Conservation (phyloP, 306 rosid species). For the Dalbergia cultrata region DNA sequence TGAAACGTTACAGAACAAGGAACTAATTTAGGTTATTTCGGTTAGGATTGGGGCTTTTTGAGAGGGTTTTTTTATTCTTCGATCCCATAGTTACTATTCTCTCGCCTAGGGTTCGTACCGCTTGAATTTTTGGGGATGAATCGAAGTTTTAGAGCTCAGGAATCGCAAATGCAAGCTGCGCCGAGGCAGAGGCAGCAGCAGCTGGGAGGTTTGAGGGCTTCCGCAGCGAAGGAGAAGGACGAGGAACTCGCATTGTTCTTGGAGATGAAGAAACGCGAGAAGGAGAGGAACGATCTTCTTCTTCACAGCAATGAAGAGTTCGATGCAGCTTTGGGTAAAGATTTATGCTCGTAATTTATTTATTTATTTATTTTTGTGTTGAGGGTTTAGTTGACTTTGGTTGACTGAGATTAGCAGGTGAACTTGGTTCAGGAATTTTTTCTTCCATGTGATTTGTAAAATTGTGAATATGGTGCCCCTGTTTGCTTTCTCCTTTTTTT, state of each 20-base stretch:
- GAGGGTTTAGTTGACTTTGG: not conserved
- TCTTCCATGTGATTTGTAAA: not conserved
- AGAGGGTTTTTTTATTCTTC: not conserved
- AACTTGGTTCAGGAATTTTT: not conserved
- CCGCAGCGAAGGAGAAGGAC: conserved; percentile 82
- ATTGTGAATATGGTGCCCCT: too few relatives aligned
- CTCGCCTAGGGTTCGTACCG: conserved; percentile 40
- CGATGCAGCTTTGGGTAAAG: conserved; percentile 76
- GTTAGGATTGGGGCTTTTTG: conserved; percentile 34
- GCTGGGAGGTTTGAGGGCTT: conserved; percentile 55
- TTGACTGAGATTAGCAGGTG: conserved; percentile 13
- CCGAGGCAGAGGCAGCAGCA: conserved; percentile 77
- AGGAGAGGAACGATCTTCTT: conserved; percentile 85
- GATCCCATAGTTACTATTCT: conserved; percentile 33
- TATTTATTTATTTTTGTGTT: not conserved
- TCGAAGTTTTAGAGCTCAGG: conserved; percentile 89
- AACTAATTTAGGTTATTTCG: conserved; percentile 39
- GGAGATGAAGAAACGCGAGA: conserved; percentile 94
- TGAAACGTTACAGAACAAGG: conserved; percentile 39
- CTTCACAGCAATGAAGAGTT: conserved; percentile 73
- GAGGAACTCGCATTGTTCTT: conserved; percentile 88
- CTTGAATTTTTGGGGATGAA: conserved; percentile 68
- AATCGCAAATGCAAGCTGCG: conserved; percentile 73
- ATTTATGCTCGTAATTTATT: conserved; percentile 6
- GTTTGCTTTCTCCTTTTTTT: not conserved